Base-by-base conservation (phyloP, 768 basidiomycete species). In the Sarcodon aspratus region DNA sequence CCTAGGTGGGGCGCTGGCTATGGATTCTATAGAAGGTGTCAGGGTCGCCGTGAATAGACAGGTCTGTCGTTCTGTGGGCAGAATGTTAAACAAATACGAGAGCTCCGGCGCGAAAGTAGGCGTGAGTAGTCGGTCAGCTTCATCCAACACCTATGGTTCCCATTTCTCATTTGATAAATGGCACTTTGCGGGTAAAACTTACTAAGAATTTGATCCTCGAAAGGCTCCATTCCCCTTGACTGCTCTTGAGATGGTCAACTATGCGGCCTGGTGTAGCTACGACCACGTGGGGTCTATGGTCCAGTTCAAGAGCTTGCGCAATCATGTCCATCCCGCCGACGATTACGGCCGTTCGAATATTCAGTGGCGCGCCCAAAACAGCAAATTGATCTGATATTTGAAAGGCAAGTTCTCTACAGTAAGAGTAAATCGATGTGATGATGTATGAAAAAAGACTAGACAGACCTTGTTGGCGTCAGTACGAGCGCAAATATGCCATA, bases 271-370 rank as follows among this genome's bases (percentile, higher is more conserved):
- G 96, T 0, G 96, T 99, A 7, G 94, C 96, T 43, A 99, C 81
- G 18, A 98, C 82, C 35, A 99, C 75, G 61, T 98, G 96, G 0
- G 96, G 96, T 37, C 86, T 77, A 54, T 81, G 78, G 2, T 75
- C 73, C 11, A 99, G 77, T 58, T 94, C 92, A 13, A 89, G 69
- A 0, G 95, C 90, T 62, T 99, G 96, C 1, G 80, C 63, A 73
- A 96, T 91, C 84, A 95, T 95, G 58, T 99, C 96, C 91, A 99
- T 95, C 6, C 96, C 96, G 13, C 96, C 96, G 2, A 98, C 93
- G 33, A 97, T 70, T 7, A 97, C 92, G 9, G 85, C 78, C 8
- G 92, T 95, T 32, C 81, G 80, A 44, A 91, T 66, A 58, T 84
- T 91, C 50, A 96, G 66, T 9, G 90, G 71, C 13, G 78, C 72